Percentiles rank a stretch among this genome's conserved stretches.
Conservation (phyloP, 2,329 filamentous ascomycete species). For the Albifimbria verrucaria region DNA sequence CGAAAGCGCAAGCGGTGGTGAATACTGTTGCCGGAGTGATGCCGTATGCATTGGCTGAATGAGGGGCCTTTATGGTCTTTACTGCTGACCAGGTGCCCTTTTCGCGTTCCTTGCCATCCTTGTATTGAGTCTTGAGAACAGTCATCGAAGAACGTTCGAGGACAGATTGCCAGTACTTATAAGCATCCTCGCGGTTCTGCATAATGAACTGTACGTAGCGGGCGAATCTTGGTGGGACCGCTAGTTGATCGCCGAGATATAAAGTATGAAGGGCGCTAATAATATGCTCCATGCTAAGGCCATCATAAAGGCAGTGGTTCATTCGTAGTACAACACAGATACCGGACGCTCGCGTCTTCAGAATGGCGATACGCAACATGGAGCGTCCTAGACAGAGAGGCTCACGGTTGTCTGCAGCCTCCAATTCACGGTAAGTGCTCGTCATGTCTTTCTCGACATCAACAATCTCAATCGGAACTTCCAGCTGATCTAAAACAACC, state of each 20-base stretch:
- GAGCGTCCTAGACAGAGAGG: constrained; percentile 3
- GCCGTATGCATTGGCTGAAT: not conserved
- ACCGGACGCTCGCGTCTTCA: not conserved
- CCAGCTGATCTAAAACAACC: constrained; percentile 4
- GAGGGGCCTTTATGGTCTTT: constrained; percentile 1
- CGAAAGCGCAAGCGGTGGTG: constrained; percentile 8
- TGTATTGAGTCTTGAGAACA: not conserved
- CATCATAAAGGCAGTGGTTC: constrained; percentile 15
- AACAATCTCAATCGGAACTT: constrained; percentile 7
- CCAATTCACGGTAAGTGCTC: not conserved
- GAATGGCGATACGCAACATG: constrained; percentile 7
- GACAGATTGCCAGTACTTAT: constrained; percentile 7
- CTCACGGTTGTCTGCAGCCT: not conserved
- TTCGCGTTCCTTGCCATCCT: not conserved
- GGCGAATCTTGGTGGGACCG: constrained; percentile 6
- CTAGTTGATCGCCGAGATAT: constrained; percentile 4
- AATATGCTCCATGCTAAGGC: constrained; percentile 9
- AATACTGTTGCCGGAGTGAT: constrained; percentile 11
- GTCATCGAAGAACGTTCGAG: constrained; percentile 7
- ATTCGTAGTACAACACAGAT: constrained; percentile 9
- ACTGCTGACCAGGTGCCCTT: not conserved
- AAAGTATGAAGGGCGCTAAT: constrained; percentile 5
- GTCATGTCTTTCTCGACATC: constrained; percentile 2
- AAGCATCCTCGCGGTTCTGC: constrained; percentile 1
- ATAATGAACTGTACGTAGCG: constrained; percentile 8